Evolutionary conservation across 2,329 filamentous ascomycete genomes (phyloP).

Genomic region (Neofusicoccum kwambonambiense): DNA sequence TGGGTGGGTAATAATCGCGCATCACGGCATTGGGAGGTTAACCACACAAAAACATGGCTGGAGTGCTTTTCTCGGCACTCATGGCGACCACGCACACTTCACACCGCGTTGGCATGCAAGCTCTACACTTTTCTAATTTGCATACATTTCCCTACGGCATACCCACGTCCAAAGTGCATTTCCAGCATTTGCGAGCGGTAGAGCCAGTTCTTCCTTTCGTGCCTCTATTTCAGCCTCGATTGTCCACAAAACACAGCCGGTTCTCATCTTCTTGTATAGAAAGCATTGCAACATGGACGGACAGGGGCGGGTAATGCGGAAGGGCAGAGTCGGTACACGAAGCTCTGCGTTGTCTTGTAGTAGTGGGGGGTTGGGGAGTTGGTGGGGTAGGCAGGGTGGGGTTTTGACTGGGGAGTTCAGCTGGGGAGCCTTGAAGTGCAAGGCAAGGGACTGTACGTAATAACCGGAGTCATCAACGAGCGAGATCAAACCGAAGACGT

Average conservation of each 20-base stretch:
- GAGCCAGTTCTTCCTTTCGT: neutral
- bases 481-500: neutral
- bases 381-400: neutral
- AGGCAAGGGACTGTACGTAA: constrained; percentile 15
- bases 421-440: constrained; percentile 5
- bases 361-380: neutral
- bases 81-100: neutral
- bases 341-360: neutral
- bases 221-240: constrained; percentile 2
- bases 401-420: constrained; percentile 4
- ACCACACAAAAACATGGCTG: constrained; percentile 1
- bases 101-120: constrained; percentile 1
- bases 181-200: constrained; percentile 7
- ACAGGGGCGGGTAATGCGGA: neutral
- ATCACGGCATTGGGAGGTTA: constrained; percentile 11
- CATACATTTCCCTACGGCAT: constrained; percentile 4
- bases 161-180: neutral
- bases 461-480: constrained; percentile 7
- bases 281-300: constrained; percentile 10
- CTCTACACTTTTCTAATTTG: constrained; percentile 4
- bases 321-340: neutral
- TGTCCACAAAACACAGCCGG: neutral
- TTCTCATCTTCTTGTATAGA: constrained; percentile 16
- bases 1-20: constrained; percentile 12
- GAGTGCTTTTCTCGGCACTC: neutral